Base-by-base conservation (phyloP, 352 stramenopile genomes). In the Phytophthora aleatoria region DNA sequence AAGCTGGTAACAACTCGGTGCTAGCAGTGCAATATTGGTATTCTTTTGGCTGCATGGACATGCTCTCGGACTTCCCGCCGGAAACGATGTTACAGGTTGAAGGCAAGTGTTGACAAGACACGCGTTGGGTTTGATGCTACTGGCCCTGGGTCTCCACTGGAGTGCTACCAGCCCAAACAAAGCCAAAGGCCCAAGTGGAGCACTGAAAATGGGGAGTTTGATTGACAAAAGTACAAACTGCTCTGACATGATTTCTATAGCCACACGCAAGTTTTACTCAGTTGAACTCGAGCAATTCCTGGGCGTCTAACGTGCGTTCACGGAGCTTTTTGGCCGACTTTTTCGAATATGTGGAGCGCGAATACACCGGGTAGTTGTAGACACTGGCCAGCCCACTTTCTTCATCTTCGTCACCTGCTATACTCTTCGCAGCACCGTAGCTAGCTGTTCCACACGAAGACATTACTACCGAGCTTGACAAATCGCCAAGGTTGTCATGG, bases 301-400 rank as follows among this genome's bases (percentile, higher is more conserved):
- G 63, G 27, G 48, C 59, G 36, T 83, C 77, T 24, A 76, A 20
- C 3, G 42, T 45, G 28, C 73, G 75, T 41, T 84, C 80, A 49
- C 77, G 67, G 10, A 58, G 50, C 42, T 90, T 87, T 55, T 86
- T 90, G 35, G 73, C 67, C 9, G 77, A 66, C 38, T 82, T 82
- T 39, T 82, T 84, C 6, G 51, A n/a, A 20, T 74, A 71, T 8
- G 54, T 67, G 20, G 69, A 57, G 8, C 71, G 74, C 10, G 74
- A 57, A 47, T 88, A 87, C 39, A 89, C 69, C 3, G 73, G 71
- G 52, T 81, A 89, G 59, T 90, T 87, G 76, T 89, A 87, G 41
- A 87, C 77, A 53, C 51, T 74, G 20, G 60, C 28, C 11, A 61
- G 27, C 6, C 61, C 61, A 28, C 35, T 57, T 38, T 72, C 67